Percentiles rank a stretch among this genome's conserved stretches.
phyloP scores from a whole-genome alignment of 768 basidiomycete genomes.

The Neoboletus magnificus region DNA sequence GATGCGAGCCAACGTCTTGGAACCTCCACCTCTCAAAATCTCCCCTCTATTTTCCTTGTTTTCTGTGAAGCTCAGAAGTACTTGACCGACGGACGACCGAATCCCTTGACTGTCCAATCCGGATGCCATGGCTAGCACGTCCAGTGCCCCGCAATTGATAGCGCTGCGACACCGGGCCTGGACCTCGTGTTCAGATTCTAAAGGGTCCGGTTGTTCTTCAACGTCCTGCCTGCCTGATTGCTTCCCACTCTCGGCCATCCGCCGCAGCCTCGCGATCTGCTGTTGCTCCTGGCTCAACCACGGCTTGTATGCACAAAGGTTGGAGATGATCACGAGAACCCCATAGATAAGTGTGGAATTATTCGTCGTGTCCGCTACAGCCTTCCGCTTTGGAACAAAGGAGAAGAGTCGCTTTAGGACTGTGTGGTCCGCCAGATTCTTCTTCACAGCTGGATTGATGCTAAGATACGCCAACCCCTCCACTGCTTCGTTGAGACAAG shows the following conservation, averaged over 20 bases:
- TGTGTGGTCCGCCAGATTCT: conserved; percentile 51
- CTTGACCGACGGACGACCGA: conserved; percentile 53
- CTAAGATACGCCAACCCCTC: conserved; percentile 88
- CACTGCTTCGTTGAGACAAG: conserved; percentile 59
- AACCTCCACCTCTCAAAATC: conserved; percentile 76
- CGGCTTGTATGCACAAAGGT: conserved; percentile 69
- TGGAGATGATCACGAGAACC: conserved; percentile 67
- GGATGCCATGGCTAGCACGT: conserved; percentile 58
- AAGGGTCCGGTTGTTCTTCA: conserved; percentile 29
- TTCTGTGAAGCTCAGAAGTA: conserved; percentile 70
- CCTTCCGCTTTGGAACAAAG: conserved; percentile 52
- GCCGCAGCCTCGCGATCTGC: conserved; percentile 75
- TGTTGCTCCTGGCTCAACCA: conserved; percentile 75
- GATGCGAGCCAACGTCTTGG: conserved; percentile 57
- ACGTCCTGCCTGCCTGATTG: conserved; percentile 31
- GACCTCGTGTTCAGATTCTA: conserved; percentile 70
- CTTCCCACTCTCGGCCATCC: conserved; percentile 57
- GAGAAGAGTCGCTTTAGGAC: conserved; percentile 60
- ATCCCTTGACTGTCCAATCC: conserved; percentile 63
- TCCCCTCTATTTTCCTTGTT: conserved; percentile 74
- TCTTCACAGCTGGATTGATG: conserved; percentile 58
- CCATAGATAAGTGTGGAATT: conserved; percentile 71
- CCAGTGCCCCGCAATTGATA: conserved; percentile 60
- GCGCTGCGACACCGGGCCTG: conserved; percentile 54
- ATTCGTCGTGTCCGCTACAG: conserved; percentile 23